A percentile compares a stretch with the other conserved stretches of the same genome.
phyloP scores from a whole-genome alignment of 2,329 filamentous ascomycete species.

The Onygena corvina region DNA sequence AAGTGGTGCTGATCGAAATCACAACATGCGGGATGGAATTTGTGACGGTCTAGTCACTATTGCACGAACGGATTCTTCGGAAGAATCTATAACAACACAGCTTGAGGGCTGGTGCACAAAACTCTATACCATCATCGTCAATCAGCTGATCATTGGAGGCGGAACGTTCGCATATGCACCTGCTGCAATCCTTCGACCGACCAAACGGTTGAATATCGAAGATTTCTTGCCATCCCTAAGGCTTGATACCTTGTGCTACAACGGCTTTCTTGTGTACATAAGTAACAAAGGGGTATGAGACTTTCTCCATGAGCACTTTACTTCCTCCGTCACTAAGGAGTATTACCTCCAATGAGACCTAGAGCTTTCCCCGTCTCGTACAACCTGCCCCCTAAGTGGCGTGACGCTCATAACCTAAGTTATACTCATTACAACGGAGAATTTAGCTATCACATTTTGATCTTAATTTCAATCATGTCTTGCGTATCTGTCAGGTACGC shows the following conservation, averaged over 20 bases:
- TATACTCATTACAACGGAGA: not conserved
- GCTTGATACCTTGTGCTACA: not conserved
- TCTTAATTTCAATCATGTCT: not conserved
- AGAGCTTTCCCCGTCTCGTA: not conserved
- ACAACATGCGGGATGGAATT: not conserved
- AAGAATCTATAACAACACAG: not conserved
- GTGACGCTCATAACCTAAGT: not conserved
- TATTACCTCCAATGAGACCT: not conserved
- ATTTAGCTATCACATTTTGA: conserved; percentile 1
- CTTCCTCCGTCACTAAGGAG: not conserved
- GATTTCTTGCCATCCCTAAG: not conserved
- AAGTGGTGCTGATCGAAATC: not conserved
- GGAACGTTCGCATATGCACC: not conserved
- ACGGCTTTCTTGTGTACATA: not conserved
- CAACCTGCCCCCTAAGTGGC: not conserved
- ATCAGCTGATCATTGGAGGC: not conserved
- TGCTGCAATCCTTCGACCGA: not conserved
- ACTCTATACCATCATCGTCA: not conserved
- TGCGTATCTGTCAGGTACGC: not conserved
- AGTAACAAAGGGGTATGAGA: not conserved
- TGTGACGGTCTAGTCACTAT: not conserved
- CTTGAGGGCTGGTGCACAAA: not conserved
- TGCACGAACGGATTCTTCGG: not conserved
- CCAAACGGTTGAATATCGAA: not conserved
- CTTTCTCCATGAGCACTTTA: not conserved